Percentiles rank a stretch among this genome's conserved stretches.
Conservation (phyloP, 805 yeast species). For the Candida nonsorbophila region DNA sequence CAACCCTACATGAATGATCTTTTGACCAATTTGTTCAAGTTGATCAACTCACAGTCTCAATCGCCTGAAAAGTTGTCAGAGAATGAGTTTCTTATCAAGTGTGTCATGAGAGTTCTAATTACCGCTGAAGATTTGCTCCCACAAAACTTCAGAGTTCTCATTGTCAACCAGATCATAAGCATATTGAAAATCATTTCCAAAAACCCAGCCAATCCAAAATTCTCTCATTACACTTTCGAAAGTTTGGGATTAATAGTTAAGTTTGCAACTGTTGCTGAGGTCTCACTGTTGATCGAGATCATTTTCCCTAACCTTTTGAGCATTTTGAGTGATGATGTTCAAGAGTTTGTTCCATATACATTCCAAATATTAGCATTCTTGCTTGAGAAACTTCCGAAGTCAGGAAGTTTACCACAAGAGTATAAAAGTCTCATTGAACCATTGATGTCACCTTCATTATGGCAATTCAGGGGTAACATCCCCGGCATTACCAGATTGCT, state of each 20-base stretch:
- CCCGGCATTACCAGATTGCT: conserved; percentile 88
- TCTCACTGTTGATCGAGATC: conserved; percentile 36
- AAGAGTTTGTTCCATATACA: conserved; percentile 90
- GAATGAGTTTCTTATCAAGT: conserved; percentile 88
- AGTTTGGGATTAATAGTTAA: conserved; percentile 73
- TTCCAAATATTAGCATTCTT: conserved; percentile 84
- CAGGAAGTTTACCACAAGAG: conserved; percentile 49
- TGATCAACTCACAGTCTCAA: conserved; percentile 33
- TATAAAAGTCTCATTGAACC: conserved; percentile 72
- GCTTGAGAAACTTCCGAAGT: conserved; percentile 54
- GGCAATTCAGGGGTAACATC: conserved; percentile 91
- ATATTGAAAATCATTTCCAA: conserved; percentile 68
- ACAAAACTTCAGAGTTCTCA: conserved; percentile 35
- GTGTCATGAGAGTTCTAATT: conserved; percentile 75
- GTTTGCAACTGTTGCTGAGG: conserved; percentile 30
- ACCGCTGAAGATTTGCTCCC: conserved; percentile 65
- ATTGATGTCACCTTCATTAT: conserved; percentile 78
- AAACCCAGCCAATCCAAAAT: conserved; percentile 94
- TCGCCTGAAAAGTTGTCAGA: conserved; percentile 92
- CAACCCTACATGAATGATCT: conserved; percentile 55
- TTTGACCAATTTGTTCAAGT: conserved; percentile 63
- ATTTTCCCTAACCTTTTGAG: conserved; percentile 64
- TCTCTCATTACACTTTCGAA: conserved; percentile 88
- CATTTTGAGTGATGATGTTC: conserved; percentile 77
- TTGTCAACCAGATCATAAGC: conserved; percentile 59